Evolutionary conservation across 2,329 filamentous ascomycete genomes (phyloP).

Genomic region (Calonectria pseudoturangicola): DNA sequence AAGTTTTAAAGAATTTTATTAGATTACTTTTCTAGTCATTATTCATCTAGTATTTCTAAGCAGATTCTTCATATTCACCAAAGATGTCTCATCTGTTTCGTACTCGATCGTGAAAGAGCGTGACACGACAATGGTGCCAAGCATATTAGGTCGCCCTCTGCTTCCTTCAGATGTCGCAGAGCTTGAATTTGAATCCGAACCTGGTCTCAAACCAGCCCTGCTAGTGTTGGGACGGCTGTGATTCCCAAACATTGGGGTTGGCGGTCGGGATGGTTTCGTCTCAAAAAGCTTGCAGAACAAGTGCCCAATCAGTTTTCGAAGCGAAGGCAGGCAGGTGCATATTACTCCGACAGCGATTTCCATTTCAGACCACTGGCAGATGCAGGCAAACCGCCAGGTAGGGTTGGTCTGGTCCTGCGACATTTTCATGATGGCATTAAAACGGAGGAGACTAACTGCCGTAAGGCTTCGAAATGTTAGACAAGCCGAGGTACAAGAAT

Average conservation of each 20-base stretch:
- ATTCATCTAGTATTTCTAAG: constrained; percentile 2
- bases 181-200: not conserved
- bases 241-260: not conserved
- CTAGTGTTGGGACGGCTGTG: not conserved
- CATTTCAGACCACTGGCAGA: constrained; percentile 16
- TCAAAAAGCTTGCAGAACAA: not conserved
- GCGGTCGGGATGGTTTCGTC: not conserved
- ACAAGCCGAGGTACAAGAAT: not conserved
- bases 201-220: not conserved
- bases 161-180: not conserved
- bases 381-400: constrained; percentile 9
- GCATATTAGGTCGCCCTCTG: not conserved
- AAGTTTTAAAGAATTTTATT: not conserved
- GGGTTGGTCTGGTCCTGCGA: constrained; percentile 16
- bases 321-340: constrained; percentile 8
- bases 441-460: constrained; percentile 1
- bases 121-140: not conserved
- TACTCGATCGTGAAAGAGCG: constrained; percentile 10
- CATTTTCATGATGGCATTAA: constrained; percentile 13
- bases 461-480: not conserved
- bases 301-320: not conserved
- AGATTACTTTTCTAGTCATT: not conserved
- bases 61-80: not conserved
- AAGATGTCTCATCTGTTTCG: constrained; percentile 11
- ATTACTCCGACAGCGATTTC: constrained; percentile 6